phyloP scores from a whole-genome alignment of 31 red algal genomes.

The Bonnemaisonia californica region DNA sequence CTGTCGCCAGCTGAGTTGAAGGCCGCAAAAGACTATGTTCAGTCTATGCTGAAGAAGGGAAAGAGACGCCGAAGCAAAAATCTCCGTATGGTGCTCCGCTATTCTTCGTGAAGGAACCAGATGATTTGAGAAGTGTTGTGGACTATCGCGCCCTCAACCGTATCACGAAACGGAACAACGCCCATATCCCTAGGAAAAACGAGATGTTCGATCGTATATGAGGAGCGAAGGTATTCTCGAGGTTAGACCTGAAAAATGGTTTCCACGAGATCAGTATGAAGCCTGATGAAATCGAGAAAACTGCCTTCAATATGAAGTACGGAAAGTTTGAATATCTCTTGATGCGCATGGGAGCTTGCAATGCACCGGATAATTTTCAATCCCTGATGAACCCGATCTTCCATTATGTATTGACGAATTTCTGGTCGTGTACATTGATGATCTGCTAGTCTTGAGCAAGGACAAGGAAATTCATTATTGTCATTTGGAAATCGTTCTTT shows the following conservation, averaged over 20 bases:
- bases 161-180: slow-evolving; percentile 16
- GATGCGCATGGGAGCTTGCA: background rate
- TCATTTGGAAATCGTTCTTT: slow-evolving; percentile 8
- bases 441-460: slow-evolving; percentile 14
- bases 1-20: slow-evolving; percentile 31
- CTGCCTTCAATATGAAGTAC: background rate
- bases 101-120: slow-evolving; percentile 32
- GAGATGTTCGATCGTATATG: slow-evolving; percentile 30
- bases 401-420: background rate
- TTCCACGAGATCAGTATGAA: slow-evolving; percentile 2
- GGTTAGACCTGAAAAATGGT: background rate
- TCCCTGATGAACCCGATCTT: background rate
- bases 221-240: background rate
- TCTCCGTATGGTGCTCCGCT: background rate
- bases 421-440: slow-evolving; percentile 26
- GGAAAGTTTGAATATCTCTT: background rate
- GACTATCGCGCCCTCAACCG: slow-evolving; percentile 22
- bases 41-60: slow-evolving; percentile 22
- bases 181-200: background rate
- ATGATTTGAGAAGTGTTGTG: slow-evolving; percentile 7
- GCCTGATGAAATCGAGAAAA: background rate
- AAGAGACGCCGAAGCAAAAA: background rate
- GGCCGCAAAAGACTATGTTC: slow-evolving; percentile 30
- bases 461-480: background rate
- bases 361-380: background rate